A percentile compares a stretch with the other conserved stretches of the same genome.
phyloP scores from a whole-genome alignment of 345 rosid genomes.

The Nasturtium officinale region DNA sequence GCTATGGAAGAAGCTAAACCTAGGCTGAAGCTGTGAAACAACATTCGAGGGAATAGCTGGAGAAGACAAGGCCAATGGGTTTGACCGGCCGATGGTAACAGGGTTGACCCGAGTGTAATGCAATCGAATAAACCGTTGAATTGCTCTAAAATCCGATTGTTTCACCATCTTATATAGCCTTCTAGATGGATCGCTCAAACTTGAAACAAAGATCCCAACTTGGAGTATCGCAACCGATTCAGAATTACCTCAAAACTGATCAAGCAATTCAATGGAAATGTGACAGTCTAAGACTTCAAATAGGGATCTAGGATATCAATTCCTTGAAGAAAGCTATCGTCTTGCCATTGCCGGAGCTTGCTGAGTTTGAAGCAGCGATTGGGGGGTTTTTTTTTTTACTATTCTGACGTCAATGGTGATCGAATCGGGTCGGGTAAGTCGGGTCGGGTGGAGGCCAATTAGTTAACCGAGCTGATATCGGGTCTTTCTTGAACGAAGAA shows the following conservation, averaged over 20 bases:
- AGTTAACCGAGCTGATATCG: constrained; percentile 9
- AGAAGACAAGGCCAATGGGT: constrained; percentile 31
- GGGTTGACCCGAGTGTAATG: constrained; percentile 47
- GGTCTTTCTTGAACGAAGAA: constrained; percentile 39
- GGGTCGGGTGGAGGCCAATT: constrained; percentile 3
- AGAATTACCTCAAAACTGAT: not conserved
- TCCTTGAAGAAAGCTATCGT: not conserved
- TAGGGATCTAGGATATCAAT: constrained; percentile 20
- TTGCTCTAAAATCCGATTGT: constrained; percentile 46
- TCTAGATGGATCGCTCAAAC: constrained; percentile 23
- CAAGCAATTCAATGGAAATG: constrained; percentile 13
- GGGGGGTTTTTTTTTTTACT: not conserved
- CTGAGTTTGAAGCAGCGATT: constrained; percentile 18
- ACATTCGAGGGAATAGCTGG: constrained; percentile 35
- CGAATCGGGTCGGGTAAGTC: constrained; percentile 3
- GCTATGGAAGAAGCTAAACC: constrained; percentile 32
- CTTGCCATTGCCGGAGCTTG: constrained; percentile 18
- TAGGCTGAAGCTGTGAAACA: constrained; percentile 37
- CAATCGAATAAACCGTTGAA: constrained; percentile 50
- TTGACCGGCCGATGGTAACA: constrained; percentile 36
- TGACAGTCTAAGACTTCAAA: not conserved
- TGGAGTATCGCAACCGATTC: not conserved
- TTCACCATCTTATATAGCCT: constrained; percentile 47
- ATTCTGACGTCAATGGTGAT: constrained; percentile 21
- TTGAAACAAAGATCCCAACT: not conserved